Base-by-base conservation (phyloP, 352 stramenopile species). In the Pythium dissimile region DNA sequence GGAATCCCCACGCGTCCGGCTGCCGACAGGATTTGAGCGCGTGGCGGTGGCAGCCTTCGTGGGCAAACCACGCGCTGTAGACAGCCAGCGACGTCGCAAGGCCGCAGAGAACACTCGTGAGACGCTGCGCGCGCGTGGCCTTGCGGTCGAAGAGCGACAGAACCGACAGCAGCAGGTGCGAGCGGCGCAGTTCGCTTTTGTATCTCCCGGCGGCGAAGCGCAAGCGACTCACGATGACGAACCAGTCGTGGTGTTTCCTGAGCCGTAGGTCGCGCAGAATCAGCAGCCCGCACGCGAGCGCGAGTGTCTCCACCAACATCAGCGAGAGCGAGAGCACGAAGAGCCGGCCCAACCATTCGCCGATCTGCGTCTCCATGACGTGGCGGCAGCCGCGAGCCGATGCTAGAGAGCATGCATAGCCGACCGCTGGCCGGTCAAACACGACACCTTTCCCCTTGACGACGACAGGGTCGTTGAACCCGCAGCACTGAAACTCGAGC, bases 1-100 rank as follows among this genome's bases (percentile, higher is more conserved):
- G 21, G 6, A 87, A 67, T 2, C 31, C 58, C 53, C 66, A 84
- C 10, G 54, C 64, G 37, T 72, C 62, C 4, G 76, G 75, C 49
- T 88, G 77, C 34, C 73, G 54, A n/a, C 82, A 92, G 8, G 72
- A 79, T 60, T 75, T 82, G 13, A 88, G 69, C 20, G 79, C 69
- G 28, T 58, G 75, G n/a, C 77, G 70, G 28, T 80, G 72, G 32
- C 82, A 92, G 1, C 80, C 82, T 47, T 82, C 54, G 5, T 62
- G 75, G 1, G 80, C 71, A 38, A 86, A 88, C 24, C 80, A 76
- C 9, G 69, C 58, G 0, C 71, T 62, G 54, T 77, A 84, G 0
- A 84, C 69, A 16, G 71, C 75, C 1, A 88, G 60, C 7, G 80
- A 71, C 10, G 76, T 75, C 15, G 70, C 42, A 32, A 77, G 42